Evolutionary conservation across 106 monocot genomes (phyloP), one percentile per base, ranked within the genome.

Genomic region (Dendrobium huoshanense): DNA sequence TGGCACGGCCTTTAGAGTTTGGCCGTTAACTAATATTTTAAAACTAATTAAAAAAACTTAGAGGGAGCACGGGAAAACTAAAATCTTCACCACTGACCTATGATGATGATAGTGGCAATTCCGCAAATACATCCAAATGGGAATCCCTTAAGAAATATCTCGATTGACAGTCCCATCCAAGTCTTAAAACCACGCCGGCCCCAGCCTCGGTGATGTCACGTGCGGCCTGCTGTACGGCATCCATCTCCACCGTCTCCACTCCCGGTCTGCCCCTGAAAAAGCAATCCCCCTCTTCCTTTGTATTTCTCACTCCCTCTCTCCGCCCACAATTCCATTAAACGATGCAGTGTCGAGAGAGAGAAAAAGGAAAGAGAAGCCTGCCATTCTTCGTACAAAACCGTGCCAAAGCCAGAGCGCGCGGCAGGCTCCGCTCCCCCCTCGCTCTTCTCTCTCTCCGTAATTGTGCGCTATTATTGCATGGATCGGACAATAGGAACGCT

Each of bases 401-500:
- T 76, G 49, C 76, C 74, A 76, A 76, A 25, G 25, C 48, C 45
- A 49, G 49, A 27, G 13, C 13, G 24, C 70, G 24, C 76, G 9
- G 47, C 76, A 79, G 61, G 16, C 47, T 47, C 54, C 45, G 37
- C 79, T 79, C 73, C 54, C 79, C 77, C 43, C 41, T 41, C 31
- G 9, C 51, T 78, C 73, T 56, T 80, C 81, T 59, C 75, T 64
- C 29, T 79, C 55, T 47, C 8, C 64, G 47, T 75, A 42, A 65
- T 77, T 77, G 82, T 47, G 40, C 33, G 24, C 45, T 25, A 68
- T 82, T 77, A 82, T 82, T 77, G 67, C 77, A 68, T 77, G 42
- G 82, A 55, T 40, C 55, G 72, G 79, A 79, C 75, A 84, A 75
- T 73, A 67, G 64, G 83, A 64, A 83, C 72, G 72, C 68, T 8